Percentiles rank a stretch among this genome's conserved stretches.
These are phyloP conservation scores for Curvularia lunata DNA, from an alignment of 2,329 filamentous ascomycete genomes.

Conservation along the genomic window DNA sequence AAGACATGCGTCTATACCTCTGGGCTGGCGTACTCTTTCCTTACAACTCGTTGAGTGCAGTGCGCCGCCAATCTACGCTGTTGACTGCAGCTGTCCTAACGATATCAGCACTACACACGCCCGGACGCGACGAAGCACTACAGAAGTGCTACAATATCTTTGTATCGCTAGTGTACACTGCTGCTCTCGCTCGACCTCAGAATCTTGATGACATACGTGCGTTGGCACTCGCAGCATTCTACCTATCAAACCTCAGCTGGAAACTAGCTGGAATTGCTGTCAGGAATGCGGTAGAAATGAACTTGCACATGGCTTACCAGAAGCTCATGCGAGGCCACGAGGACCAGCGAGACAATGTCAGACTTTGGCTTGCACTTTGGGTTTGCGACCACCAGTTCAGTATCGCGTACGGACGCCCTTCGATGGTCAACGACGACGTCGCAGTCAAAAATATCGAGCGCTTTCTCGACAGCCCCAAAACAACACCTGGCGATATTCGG, in stretches of 20 bases:
- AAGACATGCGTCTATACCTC: slow-evolving; percentile 41
- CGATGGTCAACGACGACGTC: slow-evolving; percentile 48
- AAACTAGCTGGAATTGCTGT: slow-evolving; percentile 50
- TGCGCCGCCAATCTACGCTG: slow-evolving; percentile 40
- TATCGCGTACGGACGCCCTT: slow-evolving; percentile 52
- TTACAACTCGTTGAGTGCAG: slow-evolving; percentile 38
- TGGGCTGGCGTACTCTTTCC: slow-evolving; percentile 44
- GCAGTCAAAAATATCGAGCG: slow-evolving; percentile 48
- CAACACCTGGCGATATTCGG: slow-evolving; percentile 40
- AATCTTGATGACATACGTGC: slow-evolving; percentile 50
- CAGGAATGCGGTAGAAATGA: slow-evolving; percentile 50
- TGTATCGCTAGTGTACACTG: slow-evolving; percentile 41
- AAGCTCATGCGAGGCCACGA: slow-evolving; percentile 45
- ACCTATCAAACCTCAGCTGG: slow-evolving; percentile 51
- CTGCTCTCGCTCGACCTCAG: slow-evolving; percentile 45
- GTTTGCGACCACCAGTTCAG: slow-evolving; percentile 52
- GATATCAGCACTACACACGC: slow-evolving; percentile 40
- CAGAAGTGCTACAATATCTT: slow-evolving; percentile 45
- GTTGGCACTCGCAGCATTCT: slow-evolving; percentile 50
- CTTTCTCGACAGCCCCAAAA: slow-evolving; percentile 38
- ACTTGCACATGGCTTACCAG: slow-evolving; percentile 49
- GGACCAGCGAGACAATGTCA: slow-evolving; percentile 46
- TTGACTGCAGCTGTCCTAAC: slow-evolving; percentile 42
- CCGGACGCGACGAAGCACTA: slow-evolving; percentile 35
- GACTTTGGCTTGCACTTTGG: slow-evolving; percentile 51